Percentiles rank a stretch among this genome's conserved stretches.
These are phyloP conservation scores for Termitomyces sp. DNA, from an alignment of 768 basidiomycete species.

Conservation along the genomic window DNA sequence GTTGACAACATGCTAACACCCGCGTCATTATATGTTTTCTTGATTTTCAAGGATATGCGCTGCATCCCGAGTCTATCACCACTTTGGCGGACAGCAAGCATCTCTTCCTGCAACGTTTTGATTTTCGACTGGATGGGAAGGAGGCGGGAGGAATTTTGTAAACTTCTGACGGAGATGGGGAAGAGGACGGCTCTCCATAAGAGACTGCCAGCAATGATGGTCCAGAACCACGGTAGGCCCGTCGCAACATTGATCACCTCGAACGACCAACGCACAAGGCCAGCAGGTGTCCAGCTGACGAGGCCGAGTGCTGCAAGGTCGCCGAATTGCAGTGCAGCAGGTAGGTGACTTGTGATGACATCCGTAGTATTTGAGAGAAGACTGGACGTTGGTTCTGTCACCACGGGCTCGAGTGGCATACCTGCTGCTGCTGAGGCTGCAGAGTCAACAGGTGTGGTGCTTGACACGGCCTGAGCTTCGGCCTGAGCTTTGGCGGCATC, in stretches of 20 bases:
- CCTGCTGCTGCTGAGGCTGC: neutral
- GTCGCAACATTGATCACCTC: constrained; percentile 67
- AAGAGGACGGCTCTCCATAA: constrained; percentile 57
- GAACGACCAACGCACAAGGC: constrained; percentile 54
- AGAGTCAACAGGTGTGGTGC: constrained; percentile 1
- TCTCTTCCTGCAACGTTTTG: constrained; percentile 38
- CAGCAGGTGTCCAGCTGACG: constrained; percentile 58
- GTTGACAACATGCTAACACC: constrained; percentile 57
- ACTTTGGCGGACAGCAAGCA: constrained; percentile 27
- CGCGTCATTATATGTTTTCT: constrained; percentile 55
- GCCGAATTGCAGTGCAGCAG: constrained; percentile 59
- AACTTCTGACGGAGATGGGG: constrained; percentile 52
- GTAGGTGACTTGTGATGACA: constrained; percentile 20
- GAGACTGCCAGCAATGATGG: constrained; percentile 62
- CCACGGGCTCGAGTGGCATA: neutral
- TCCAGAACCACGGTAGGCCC: constrained; percentile 80
- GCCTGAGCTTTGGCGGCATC: constrained; percentile 14
- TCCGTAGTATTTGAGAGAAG: constrained; percentile 16
- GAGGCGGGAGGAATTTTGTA: constrained; percentile 56
- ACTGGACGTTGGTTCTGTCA: constrained; percentile 3
- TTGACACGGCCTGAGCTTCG: constrained; percentile 9
- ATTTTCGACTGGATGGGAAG: constrained; percentile 55
- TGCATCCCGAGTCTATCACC: constrained; percentile 46
- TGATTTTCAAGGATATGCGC: constrained; percentile 46
- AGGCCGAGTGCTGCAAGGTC: constrained; percentile 70